Base-by-base conservation (phyloP, 2,329 filamentous ascomycete species). In the Penicillium griseofulvum region DNA sequence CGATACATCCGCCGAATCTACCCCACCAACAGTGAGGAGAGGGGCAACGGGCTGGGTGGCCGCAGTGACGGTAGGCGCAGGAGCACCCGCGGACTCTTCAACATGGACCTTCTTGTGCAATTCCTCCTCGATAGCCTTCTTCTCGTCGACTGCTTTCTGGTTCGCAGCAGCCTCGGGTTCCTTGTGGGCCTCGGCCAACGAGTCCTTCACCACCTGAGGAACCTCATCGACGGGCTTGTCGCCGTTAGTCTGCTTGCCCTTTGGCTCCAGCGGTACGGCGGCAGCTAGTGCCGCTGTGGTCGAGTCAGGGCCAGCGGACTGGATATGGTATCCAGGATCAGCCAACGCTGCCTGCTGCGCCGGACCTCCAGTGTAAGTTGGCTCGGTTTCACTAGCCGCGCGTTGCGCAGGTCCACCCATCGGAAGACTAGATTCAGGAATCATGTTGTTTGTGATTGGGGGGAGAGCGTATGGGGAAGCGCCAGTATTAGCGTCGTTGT, bases 341-440 rank as follows among this genome's bases (percentile, higher is more conserved):
- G 76, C 75, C 51, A 53, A 50, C 17, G 62, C 60, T 36, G 63
- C 63, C 56, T 65, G 63, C 41, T 62, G 61, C 14, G 61, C 61
- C 17, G 59, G 62, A 24, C 57, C 62, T 45, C 62, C 62, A 7
- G 33, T 33, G 14, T 55, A 47, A 12, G 24, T 33, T 12, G 48
- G 46, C 16, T 56, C 49, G 11, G 54, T 38, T 11, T 58, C 59
- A 33, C 17, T 49, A 5, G 61, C 59, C 46, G 76, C 66, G 51
- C 71, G 71, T 46, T 67, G 63, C 19, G 69, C 65, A 3, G 67
- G 69, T 37, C 68, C 68, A 39, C 81, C 82, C 72, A 91, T 87
- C 12, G 89, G 88, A 60, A 94, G 80, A 72, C 88, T 90, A 8
- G 90, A 93, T 76, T 95, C 90, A 17, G 91, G 90, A 61, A 94